A percentile compares a stretch with the other conserved stretches of the same genome.
These are phyloP conservation scores for Celoporthe dispersa DNA, from an alignment of 2,329 filamentous ascomycete genomes.

Conservation along the genomic window DNA sequence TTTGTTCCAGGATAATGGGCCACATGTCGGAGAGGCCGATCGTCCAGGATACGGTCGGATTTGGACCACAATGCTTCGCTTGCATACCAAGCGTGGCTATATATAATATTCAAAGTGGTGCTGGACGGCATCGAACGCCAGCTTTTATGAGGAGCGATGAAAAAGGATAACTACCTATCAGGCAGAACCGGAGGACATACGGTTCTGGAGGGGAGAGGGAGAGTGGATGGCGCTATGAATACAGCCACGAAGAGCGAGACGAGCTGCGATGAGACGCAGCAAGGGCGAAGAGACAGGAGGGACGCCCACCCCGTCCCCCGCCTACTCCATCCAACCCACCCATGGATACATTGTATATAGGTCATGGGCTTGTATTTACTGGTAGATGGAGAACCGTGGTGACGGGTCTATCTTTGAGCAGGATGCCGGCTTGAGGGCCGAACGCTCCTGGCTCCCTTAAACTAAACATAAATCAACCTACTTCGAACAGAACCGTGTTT, in stretches of 20 bases:
- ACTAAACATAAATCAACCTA: not conserved
- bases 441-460: not conserved
- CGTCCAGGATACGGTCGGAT: not conserved
- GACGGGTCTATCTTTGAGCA: not conserved
- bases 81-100: not conserved
- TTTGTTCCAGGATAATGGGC: constrained; percentile 5
- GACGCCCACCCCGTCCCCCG: not conserved
- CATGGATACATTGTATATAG: not conserved
- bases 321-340: not conserved
- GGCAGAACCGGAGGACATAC: not conserved
- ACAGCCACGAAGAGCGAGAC: not conserved
- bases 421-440: not conserved
- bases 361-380: not conserved
- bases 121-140: not conserved
- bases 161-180: not conserved
- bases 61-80: not conserved
- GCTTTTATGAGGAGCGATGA: not conserved
- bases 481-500: not conserved
- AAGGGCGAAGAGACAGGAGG: too few species aligned
- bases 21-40: not conserved
- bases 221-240: not conserved
- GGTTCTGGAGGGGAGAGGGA: not conserved
- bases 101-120: constrained; percentile 1
- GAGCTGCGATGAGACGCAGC: not conserved
- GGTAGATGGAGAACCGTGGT: not conserved